These are phyloP conservation scores for Sugiyamaella novakii DNA, from an alignment of 1,139 yeast genomes.

Conservation along the genomic window DNA sequence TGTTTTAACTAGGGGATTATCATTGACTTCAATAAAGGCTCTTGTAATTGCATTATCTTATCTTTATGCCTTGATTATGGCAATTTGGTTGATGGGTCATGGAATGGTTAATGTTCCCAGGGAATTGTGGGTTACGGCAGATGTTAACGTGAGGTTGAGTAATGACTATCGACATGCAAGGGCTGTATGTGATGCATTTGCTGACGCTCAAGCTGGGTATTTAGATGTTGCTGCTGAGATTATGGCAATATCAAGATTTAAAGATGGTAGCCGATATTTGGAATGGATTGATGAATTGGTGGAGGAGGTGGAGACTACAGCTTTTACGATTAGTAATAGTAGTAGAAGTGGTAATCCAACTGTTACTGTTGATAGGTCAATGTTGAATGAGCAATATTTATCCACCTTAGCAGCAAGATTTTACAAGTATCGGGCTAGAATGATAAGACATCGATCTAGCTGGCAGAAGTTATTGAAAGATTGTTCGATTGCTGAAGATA, in stretches of 20 bases:
- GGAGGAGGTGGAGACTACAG: slow-evolving; percentile 33
- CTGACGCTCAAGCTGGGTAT: slow-evolving; percentile 64
- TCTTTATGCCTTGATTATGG: slow-evolving; percentile 73
- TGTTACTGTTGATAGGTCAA: slow-evolving; percentile 33
- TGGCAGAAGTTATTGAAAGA: slow-evolving; percentile 46
- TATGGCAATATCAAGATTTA: slow-evolving; percentile 48
- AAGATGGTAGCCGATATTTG: slow-evolving; percentile 42
- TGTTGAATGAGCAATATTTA: slow-evolving; percentile 36
- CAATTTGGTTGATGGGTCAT: slow-evolving; percentile 84
- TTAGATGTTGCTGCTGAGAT: slow-evolving; percentile 68
- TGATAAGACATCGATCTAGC: slow-evolving; percentile 43
- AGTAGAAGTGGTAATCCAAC: slow-evolving; percentile 19
- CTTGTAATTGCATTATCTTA: slow-evolving; percentile 77
- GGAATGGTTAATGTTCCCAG: slow-evolving; percentile 73
- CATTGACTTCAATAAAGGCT: slow-evolving; percentile 57
- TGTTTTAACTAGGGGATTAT: slow-evolving; percentile 61
- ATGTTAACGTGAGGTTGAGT: slow-evolving; percentile 45
- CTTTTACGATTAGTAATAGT: slow-evolving; percentile 23
- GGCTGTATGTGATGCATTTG: slow-evolving; percentile 58
- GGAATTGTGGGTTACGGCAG: slow-evolving; percentile 55
- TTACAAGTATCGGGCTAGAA: slow-evolving; percentile 35
- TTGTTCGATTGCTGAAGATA: slow-evolving; percentile 43
- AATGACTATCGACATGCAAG: slow-evolving; percentile 60
- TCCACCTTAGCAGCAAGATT: slow-evolving; percentile 34
- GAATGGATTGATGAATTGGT: slow-evolving; percentile 45